Evolutionary conservation across 345 rosid species (phyloP), one percentile per base, ranked within the genome.

Genomic region (Murraya koenigii): DNA sequence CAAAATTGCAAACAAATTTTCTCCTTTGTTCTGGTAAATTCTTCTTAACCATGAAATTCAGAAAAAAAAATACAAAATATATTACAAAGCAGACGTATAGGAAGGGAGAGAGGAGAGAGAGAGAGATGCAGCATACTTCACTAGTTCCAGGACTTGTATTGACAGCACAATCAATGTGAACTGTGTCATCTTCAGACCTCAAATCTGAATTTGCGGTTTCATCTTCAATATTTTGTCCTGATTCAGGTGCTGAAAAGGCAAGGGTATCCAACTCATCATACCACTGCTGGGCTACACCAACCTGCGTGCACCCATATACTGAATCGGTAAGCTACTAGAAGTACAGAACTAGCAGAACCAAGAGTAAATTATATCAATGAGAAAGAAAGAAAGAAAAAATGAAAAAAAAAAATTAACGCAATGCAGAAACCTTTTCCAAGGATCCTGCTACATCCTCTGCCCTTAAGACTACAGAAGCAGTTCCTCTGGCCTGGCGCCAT

Each of bases 251-350:
- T 70, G 87, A 76, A 82, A 89, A 91, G 75, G 94, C 93, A 82
- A 96, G 87, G 85, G 84, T 88, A 80, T 92, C 99, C 84, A 96
- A 77, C 78, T 90, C 97, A 85, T 96, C 95, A 52, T 90, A 96
- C 95, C 97, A 96, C 81, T 92, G 90, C 78, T 96, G 99, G 78
- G 99, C 87, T 60, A 80, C 85, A 79, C 97, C 95, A 78, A 92
- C 95, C 98, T 96, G 89, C 69, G 79, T 38, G 59, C 70, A 80
- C 74, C 76, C 74, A 79, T 17, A 26, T 69, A 75, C 32, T 60
- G 47, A 72, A 76, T 25, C 28, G 35, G n/a, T 47, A 38, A 83
- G 69, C 55, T 22, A 38, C 82, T 54, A 17, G 23, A 35, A 61
- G n/a, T 54, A 77, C 47, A 35, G 33, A 54, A 69, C 49, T 38